Percentiles rank a stretch among this genome's conserved stretches.
Evolutionary conservation across 1,139 yeast genomes (phyloP).

Genomic region (Kodamaea arcana): DNA sequence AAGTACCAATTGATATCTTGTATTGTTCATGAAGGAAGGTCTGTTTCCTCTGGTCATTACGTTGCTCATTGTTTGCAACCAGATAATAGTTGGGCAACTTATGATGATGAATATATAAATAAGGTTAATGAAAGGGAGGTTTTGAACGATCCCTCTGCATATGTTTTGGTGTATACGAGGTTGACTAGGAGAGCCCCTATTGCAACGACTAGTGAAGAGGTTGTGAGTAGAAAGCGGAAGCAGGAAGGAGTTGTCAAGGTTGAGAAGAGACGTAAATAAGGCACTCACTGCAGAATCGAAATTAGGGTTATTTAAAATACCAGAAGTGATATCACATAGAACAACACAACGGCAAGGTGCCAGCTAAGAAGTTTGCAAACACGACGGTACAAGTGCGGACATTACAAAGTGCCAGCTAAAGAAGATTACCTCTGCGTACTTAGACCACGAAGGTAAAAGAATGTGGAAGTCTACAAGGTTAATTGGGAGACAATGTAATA

Average conservation of each 20-base stretch:
- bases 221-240: slow-evolving; percentile 5
- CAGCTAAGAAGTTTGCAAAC: too few relatives aligned
- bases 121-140: slow-evolving; percentile 70
- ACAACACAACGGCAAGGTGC: too few relatives aligned
- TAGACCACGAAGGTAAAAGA: too few relatives aligned
- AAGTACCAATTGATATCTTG: slow-evolving; percentile 78
- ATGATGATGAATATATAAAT: slow-evolving; percentile 88
- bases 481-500: too few relatives aligned
- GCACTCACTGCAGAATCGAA: too few relatives aligned
- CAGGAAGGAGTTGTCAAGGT: slow-evolving; percentile 11
- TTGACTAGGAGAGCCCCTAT: slow-evolving; percentile 49
- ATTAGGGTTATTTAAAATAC: too few relatives aligned
- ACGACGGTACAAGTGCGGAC: too few relatives aligned
- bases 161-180: slow-evolving; percentile 79
- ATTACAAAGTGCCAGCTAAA: too few relatives aligned
- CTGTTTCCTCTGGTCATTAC: slow-evolving; percentile 90
- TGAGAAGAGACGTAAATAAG: slow-evolving; percentile 4
- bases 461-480: too few relatives aligned
- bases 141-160: slow-evolving; percentile 80
- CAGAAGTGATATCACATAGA: too few relatives aligned
- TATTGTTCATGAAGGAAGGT: slow-evolving; percentile 91
- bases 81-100: slow-evolving; percentile 86
- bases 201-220: slow-evolving; percentile 9
- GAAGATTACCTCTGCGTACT: too few relatives aligned
- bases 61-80: slow-evolving; percentile 90